Evolutionary conservation across 1,284 basidiomycete species (phyloP), one percentile per base, ranked within the genome.

Genomic region (Pholiota adiposa): DNA sequence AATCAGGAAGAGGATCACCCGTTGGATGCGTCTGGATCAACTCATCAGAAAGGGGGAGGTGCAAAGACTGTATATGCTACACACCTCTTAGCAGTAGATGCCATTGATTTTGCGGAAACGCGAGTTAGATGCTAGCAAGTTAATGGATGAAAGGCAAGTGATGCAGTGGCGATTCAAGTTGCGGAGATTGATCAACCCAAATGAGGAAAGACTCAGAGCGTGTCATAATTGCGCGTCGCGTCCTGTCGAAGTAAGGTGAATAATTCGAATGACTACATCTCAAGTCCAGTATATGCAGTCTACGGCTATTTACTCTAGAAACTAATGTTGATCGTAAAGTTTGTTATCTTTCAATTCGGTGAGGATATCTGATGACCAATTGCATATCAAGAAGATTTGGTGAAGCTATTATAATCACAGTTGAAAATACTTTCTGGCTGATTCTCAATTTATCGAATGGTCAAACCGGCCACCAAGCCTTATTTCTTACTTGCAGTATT

Each of bases 21-120:
- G 89, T 69, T 89, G 86, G 33, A 91, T 87, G 51, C 89, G 88
- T 62, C 89, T 90, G 64, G 23, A 61, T 53, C 34, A 34, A 29
- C n/a, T n/a, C 34, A 54, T 62, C 27, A 63, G 62, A 58, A 66
- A 49, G 60, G 54, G 41, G 29, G 8, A 52, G 54, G 41, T 51
- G 43, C 36, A 31, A 59, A 53, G 54, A 51, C 41, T 25, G 50
- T 44, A 57, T 21, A 67, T 51, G n/a, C 27, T 8, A 60, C 74
- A 65, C 65, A 86, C 87, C 88, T 81, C 61, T 88, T 62, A 61
- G 43, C 46, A 23, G 54, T 55, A 31, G 88, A 81, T 65, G 86
- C 82, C 85, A 86, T 88, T 62, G 63, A 64, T 38, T 56, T 58
- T n/a, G 60, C 53, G 46, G 25, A 40, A 54, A 49, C 41, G 25